These are phyloP conservation scores for Rubroboletus satanas DNA, from an alignment of 768 basidiomycete genomes.

Conservation along the genomic window DNA sequence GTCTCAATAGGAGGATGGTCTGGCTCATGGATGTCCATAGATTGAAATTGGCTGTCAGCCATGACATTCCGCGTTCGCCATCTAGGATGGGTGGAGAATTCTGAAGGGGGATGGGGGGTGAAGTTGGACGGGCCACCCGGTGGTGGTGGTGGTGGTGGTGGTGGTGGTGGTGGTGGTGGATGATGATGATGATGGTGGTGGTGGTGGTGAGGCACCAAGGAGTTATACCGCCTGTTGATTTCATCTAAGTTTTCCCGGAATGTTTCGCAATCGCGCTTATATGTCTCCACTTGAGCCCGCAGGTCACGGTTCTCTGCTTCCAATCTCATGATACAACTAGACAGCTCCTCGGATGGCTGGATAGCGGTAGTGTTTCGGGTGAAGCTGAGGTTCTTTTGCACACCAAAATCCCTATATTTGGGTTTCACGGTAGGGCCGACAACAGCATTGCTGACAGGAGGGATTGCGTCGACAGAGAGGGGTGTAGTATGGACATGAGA, in stretches of 20 bases:
- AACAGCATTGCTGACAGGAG: slow-evolving; percentile 2
- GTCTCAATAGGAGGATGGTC: slow-evolving; percentile 17
- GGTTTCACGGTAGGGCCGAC: background rate
- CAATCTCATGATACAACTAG: slow-evolving; percentile 16
- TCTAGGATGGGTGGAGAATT: slow-evolving; percentile 13
- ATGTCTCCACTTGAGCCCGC: slow-evolving; percentile 3
- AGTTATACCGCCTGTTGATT: slow-evolving; percentile 9
- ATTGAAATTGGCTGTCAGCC: background rate
- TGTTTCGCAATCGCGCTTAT: slow-evolving; percentile 4
- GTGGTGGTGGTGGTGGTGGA: background rate
- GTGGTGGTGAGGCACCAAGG: background rate
- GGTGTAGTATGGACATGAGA: slow-evolving; percentile 6
- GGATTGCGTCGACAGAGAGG: background rate
- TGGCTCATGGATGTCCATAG: background rate
- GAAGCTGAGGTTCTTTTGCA: slow-evolving; percentile 24
- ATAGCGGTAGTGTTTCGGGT: slow-evolving; percentile 8
- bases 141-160: background rate
- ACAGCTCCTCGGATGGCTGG: slow-evolving; percentile 3
- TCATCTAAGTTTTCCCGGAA: slow-evolving; percentile 10
- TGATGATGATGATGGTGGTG: background rate
- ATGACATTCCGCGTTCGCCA: slow-evolving; percentile 12
- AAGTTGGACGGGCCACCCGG: slow-evolving; percentile 1
- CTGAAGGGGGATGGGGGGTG: background rate
- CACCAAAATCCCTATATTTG: slow-evolving; percentile 19
- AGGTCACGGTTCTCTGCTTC: slow-evolving; percentile 15